Evolutionary conservation across 495 filamentous ascomycete species (phyloP), one percentile per base, ranked within the genome.

Genomic region (Aspergillus ellipticus): DNA sequence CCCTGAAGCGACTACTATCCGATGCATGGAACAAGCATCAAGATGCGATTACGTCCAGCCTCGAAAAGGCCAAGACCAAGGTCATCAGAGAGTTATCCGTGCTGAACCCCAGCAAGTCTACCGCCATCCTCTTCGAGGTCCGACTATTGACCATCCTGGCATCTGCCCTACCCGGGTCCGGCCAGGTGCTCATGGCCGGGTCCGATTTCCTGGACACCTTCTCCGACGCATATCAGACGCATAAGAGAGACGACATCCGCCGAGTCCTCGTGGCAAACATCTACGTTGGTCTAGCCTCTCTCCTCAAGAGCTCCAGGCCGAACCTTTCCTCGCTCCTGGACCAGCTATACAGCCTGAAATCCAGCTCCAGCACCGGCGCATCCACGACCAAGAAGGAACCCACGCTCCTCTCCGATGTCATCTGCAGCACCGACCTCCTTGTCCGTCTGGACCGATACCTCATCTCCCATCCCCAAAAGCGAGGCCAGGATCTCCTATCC

Each of bases 131-230:
- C 19, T 46, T 57, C 17, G 68, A 78, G 42, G 59, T 76, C 46
- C 70, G 75, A 53, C 53, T 69, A 9, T 53, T 78, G 54, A 78
- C 74, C 6, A 65, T 78, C 42, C 56, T 78, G 42, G 61, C 67
- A 6, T 77, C 73, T 7, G 61, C 59, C 7, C 58, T 74, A 24
- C 68, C 67, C 26, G 59, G 57, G 31, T 65, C 57, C 63, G 76
- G 77, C 35, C 72, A 77, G 39, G 84, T 86, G 61, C 84, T 96
- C 46, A 79, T 95, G 66, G 85, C 85, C 1, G 92, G 92, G 16
- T 89, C 89, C 46, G 92, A 96, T 66, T 92, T 92, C 61, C 64
- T 96, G 11, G 92, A 96, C 63, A 84, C 86, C 3, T 74, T 95
- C 13, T 73, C 79, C 29, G 80, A 76, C 57, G 82, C 82, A 49